Evolutionary conservation across 139 green algal species (phyloP).

Genomic region (Coelastrella sp.): DNA sequence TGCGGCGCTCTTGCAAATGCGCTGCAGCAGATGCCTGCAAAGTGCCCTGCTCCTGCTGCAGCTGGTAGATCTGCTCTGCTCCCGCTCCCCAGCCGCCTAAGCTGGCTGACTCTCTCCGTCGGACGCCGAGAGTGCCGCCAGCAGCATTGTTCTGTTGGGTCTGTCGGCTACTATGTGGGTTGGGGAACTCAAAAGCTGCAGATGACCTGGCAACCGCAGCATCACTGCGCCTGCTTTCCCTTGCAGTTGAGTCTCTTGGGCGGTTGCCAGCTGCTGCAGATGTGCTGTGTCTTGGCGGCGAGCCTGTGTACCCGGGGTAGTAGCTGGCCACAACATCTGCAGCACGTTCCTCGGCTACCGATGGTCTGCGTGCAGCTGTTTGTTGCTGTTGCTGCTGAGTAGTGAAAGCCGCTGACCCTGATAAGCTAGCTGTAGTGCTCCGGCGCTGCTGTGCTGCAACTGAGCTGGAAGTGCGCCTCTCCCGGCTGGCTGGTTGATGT

Average conservation of each 20-base stretch:
- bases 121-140: neutral
- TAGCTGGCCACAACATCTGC: slow-evolving; percentile 18
- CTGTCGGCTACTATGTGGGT: neutral
- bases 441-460: neutral
- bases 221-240: neutral
- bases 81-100: neutral
- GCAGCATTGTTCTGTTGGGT: neutral
- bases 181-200: slow-evolving; percentile 23
- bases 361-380: neutral
- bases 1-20: neutral
- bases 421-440: neutral
- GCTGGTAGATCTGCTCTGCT: neutral
- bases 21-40: neutral
- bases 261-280: neutral
- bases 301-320: neutral
- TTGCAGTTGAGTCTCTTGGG: neutral
- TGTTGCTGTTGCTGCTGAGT: neutral
- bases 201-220: neutral
- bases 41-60: neutral
- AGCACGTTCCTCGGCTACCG: neutral
- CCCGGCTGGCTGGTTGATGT: neutral
- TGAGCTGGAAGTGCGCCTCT: neutral
- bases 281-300: neutral
- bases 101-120: neutral
- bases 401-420: neutral